Conservation (phyloP, 2,329 filamentous ascomycete species). For the Fusarium coicis region DNA sequence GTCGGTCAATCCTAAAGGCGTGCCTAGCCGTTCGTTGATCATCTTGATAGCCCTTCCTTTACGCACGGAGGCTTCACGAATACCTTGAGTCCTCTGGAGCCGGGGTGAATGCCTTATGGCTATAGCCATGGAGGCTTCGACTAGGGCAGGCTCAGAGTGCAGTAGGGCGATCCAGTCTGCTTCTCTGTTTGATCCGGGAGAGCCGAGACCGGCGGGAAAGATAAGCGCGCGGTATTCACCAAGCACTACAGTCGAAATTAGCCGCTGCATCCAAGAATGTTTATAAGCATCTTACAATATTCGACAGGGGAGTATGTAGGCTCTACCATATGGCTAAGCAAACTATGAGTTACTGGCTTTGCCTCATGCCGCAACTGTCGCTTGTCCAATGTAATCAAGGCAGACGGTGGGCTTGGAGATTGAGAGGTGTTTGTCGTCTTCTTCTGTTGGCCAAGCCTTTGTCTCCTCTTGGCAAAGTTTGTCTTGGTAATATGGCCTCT, state of each 20-base stretch:
- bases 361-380: no score
- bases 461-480: slow-evolving; percentile 20
- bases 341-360: neutral
- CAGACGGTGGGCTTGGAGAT: no score
- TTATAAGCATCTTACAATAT: neutral
- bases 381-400: neutral
- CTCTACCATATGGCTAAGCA: neutral
- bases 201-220: neutral
- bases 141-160: slow-evolving; percentile 38
- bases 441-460: neutral
- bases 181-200: slow-evolving; percentile 5
- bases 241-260: neutral
- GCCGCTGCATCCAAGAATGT: accelerated
- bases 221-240: slow-evolving; percentile 9
- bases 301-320: neutral
- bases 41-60: slow-evolving; percentile 26
- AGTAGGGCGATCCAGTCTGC: slow-evolving; percentile 29
- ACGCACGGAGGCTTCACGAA: neutral
- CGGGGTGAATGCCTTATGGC: slow-evolving; percentile 10
- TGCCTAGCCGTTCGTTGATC: slow-evolving; percentile 23
- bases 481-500: slow-evolving; percentile 14
- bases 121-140: slow-evolving; percentile 40
- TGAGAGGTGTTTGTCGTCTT: accelerated
- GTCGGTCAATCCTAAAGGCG: slow-evolving; percentile 13
- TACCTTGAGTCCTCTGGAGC: neutral